Percentiles rank a stretch among this genome's conserved stretches.
These are phyloP conservation scores for Hanseniaspora nectarophila DNA, from an alignment of 805 yeast species.

Conservation along the genomic window DNA sequence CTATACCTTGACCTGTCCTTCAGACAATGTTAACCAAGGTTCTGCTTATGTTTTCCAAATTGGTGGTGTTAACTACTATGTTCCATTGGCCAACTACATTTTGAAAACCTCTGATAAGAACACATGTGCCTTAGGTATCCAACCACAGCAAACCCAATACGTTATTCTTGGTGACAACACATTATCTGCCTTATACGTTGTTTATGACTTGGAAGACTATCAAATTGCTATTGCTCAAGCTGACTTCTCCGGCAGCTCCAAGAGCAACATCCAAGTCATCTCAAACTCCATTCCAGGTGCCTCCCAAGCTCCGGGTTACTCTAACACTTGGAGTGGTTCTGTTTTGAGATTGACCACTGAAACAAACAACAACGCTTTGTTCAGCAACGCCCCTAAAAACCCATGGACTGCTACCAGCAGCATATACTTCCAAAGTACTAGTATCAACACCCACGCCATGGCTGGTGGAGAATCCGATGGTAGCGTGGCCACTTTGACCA, in stretches of 20 bases:
- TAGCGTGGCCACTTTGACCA: neutral
- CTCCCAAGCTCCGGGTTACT: slow-evolving; percentile 32
- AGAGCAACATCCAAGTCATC: slow-evolving; percentile 37
- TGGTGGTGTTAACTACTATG: slow-evolving; percentile 45
- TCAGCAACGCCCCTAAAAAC: slow-evolving; percentile 17
- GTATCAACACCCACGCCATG: slow-evolving; percentile 1
- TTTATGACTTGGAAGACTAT: slow-evolving; percentile 37
- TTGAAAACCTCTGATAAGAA: slow-evolving; percentile 14
- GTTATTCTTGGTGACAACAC: slow-evolving; percentile 40
- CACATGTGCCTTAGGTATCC: slow-evolving; percentile 38
- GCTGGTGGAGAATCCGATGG: neutral
- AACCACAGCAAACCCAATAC: slow-evolving; percentile 17
- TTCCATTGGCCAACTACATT: slow-evolving; percentile 34
- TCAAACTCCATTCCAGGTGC: slow-evolving; percentile 38
- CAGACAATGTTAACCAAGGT: slow-evolving; percentile 21
- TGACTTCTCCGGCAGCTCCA: slow-evolving; percentile 23
- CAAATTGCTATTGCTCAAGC: slow-evolving; percentile 36
- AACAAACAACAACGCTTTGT: slow-evolving; percentile 20
- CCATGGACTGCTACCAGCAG: slow-evolving; percentile 14
- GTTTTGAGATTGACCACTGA: slow-evolving; percentile 16
- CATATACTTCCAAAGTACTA: slow-evolving; percentile 10
- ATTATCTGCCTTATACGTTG: slow-evolving; percentile 39
- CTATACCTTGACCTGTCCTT: slow-evolving; percentile 34
- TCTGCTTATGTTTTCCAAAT: slow-evolving; percentile 36
- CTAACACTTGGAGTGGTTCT: slow-evolving; percentile 27